Conservation (phyloP, 2,329 filamentous ascomycete genomes). For the Taxawa tesnikishii region DNA sequence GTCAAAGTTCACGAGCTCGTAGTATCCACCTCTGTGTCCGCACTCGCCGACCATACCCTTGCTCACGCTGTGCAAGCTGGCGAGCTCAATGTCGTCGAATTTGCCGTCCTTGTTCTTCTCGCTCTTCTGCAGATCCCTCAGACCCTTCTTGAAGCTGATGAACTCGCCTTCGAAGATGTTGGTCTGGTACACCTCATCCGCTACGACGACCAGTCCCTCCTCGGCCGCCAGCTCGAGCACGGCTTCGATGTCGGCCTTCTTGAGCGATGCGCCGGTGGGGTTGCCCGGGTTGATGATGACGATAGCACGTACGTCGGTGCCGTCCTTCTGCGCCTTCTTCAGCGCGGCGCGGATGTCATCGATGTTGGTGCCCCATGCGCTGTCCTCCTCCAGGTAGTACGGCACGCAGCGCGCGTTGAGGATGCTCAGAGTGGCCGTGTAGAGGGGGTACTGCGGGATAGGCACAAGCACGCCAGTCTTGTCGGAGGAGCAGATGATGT, state of each 20-base stretch:
- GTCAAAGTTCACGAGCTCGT: conserved; percentile 87
- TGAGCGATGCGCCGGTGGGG: conserved; percentile 80
- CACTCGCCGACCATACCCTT: conserved; percentile 99
- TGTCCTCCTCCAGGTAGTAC: conserved; percentile 82
- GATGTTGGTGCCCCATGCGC: conserved; percentile 79
- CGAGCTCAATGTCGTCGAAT: conserved; percentile 79
- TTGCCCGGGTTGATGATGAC: conserved; percentile 98
- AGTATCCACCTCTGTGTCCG: conserved; percentile 94
- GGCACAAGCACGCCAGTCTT: conserved; percentile 80
- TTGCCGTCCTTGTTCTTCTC: conserved; percentile 51
- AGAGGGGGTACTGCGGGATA: conserved; percentile 95
- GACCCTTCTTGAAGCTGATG: conserved; percentile 84
- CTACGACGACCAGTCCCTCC: conserved; percentile 78
- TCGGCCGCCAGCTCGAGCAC: conserved; percentile 81
- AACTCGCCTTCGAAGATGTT: conserved; percentile 95
- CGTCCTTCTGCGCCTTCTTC: conserved; percentile 60
- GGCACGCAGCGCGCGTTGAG: conserved; percentile 80
- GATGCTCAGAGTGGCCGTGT: conserved; percentile 81
- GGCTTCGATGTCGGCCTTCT: conserved; percentile 63
- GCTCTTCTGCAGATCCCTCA: conserved; percentile 65
- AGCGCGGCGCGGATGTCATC: conserved; percentile 63
- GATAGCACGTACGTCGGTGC: conserved; percentile 80
- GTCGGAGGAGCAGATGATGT: conserved; percentile 69
- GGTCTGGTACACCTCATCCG: conserved; percentile 98
- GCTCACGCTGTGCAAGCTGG: conserved; percentile 81